Evolutionary conservation across 2,329 filamentous ascomycete genomes (phyloP).

Genomic region (Clonostachys rosea): DNA sequence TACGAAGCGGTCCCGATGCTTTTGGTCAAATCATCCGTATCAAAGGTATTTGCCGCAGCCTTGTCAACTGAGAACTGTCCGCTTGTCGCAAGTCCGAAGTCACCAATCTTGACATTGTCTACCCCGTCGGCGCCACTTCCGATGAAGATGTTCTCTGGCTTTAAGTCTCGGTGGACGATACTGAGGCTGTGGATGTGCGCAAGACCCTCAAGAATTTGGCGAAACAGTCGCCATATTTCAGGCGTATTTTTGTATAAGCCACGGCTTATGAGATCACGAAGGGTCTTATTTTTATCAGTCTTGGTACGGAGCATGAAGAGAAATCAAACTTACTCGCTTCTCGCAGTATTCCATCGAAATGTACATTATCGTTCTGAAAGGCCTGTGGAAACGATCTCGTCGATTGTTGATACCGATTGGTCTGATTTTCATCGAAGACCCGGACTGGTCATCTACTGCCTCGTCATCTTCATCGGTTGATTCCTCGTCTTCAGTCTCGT

Average conservation of each 20-base stretch:
- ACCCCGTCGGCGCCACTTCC: constrained; percentile 61
- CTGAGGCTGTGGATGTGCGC: constrained; percentile 85
- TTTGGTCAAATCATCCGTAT: constrained; percentile 62
- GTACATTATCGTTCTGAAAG: constrained; percentile 73
- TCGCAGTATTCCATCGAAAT: constrained; percentile 99
- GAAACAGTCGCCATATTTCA: constrained; percentile 85
- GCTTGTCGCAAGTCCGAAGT: constrained; percentile 91
- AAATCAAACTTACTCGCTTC: constrained; percentile 58
- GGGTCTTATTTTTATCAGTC: constrained; percentile 43
- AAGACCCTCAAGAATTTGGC: constrained; percentile 86
- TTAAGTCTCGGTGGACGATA: constrained; percentile 93
- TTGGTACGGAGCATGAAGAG: neutral
- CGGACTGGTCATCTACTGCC: constrained; percentile 7
- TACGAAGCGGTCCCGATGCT: constrained; percentile 81
- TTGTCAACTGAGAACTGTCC: constrained; percentile 69
- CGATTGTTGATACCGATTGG: constrained; percentile 15
- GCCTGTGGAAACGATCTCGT: constrained; percentile 36
- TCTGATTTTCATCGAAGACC: constrained; percentile 22
- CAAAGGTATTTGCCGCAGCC: constrained; percentile 29
- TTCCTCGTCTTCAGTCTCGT: constrained; percentile 33
- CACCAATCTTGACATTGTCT: constrained; percentile 91
- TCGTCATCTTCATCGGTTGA: constrained; percentile 1
- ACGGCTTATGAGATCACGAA: constrained; percentile 80
- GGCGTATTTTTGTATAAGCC: constrained; percentile 69
- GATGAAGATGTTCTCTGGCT: constrained; percentile 97